A percentile compares a stretch with the other conserved stretches of the same genome.
Evolutionary conservation across 345 rosid genomes (phyloP).

Genomic region (Physaria fendleri): DNA sequence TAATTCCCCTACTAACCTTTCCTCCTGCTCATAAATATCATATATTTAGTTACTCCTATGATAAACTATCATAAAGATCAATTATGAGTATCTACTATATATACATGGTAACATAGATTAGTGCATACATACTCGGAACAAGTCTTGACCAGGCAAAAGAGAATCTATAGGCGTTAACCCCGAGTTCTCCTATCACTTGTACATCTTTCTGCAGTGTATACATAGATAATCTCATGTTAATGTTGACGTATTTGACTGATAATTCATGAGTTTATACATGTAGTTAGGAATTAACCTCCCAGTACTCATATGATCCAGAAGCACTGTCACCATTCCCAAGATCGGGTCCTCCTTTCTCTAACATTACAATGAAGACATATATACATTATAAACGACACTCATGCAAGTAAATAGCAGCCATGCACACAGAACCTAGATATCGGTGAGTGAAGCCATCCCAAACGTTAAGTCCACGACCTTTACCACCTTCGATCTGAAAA

Average conservation of each 20-base stretch:
- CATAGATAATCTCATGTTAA: background rate
- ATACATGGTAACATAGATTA: background rate
- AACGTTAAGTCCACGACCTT: constrained; percentile 30
- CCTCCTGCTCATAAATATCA: constrained; percentile 25
- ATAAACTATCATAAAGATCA: background rate
- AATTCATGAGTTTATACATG: background rate
- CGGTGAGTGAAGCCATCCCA: constrained; percentile 44
- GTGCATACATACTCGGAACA: constrained; percentile 11
- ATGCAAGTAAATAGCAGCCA: background rate
- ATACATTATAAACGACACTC: background rate
- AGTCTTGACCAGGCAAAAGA: constrained; percentile 31
- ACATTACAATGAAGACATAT: background rate
- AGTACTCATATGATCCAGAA: constrained; percentile 8
- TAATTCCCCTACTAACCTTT: constrained; percentile 32
- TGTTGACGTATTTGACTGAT: background rate
- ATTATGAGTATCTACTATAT: background rate
- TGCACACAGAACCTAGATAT: constrained; percentile 29
- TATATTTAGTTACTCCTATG: background rate
- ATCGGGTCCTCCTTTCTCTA: constrained; percentile 33
- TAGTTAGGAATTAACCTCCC: constrained; percentile 2
- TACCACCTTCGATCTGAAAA: constrained; percentile 41
- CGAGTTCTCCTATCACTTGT: background rate
- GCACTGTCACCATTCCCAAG: constrained; percentile 35
- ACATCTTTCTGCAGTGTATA: constrained; percentile 18
- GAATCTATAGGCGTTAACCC: constrained; percentile 14